phyloP scores from a whole-genome alignment of 225 moss, liverwort and hornwort genomes.

The Ulota crispa region DNA sequence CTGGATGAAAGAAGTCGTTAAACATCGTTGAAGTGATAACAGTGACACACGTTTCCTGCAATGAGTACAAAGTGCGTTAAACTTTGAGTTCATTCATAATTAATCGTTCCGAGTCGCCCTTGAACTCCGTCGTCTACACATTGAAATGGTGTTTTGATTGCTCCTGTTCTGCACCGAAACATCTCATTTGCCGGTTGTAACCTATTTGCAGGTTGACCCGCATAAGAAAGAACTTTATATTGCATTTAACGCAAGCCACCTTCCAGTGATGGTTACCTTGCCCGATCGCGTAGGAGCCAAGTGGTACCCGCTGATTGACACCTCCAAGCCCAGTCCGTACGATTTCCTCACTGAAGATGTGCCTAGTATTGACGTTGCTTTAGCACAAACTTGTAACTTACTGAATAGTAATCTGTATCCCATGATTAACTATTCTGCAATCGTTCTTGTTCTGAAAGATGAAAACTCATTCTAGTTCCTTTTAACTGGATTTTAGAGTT shows the following conservation, averaged over 20 bases:
- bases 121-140: not conserved
- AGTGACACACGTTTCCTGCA: not conserved
- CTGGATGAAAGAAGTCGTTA: not conserved
- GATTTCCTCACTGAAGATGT: constrained; percentile 79
- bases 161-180: not conserved
- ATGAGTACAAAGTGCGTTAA: not conserved
- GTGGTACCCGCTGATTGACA: constrained; percentile 85
- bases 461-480: constrained; percentile 47
- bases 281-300: constrained; percentile 67
- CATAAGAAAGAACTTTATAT: constrained; percentile 69
- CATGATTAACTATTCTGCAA: constrained; percentile 78
- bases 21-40: not conserved
- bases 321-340: constrained; percentile 73
- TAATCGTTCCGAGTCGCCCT: not conserved
- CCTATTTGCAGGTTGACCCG: constrained; percentile 58
- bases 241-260: constrained; percentile 81
- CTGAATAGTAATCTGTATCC: constrained; percentile 63
- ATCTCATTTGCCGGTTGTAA: not conserved
- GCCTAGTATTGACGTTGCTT: constrained; percentile 46
- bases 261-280: constrained; percentile 61
- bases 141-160: not conserved
- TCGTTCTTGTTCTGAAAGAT: constrained; percentile 64
- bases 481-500: not conserved
- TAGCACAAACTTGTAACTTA: constrained; percentile 69
- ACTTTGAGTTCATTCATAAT: not conserved